Base-by-base conservation (phyloP, 495 filamentous ascomycete species). In the Penicillium diatomitis region DNA sequence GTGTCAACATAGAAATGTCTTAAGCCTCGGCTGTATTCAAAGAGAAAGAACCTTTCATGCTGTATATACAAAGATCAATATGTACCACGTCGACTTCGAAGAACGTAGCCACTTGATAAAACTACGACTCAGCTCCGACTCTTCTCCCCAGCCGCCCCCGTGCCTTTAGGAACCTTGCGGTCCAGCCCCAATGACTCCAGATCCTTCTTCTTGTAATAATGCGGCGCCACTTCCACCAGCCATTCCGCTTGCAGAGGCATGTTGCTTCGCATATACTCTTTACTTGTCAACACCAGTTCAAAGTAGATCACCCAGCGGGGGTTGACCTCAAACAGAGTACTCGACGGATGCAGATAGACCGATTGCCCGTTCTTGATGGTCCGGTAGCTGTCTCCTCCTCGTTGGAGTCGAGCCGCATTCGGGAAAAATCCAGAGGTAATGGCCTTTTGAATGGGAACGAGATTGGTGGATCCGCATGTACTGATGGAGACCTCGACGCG, bases 181-280 rank as follows among this genome's bases (percentile, higher is more conserved):
- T 87, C 86, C 63, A 84, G 70, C 10, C 84, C 84, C 50, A 96
- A 50, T 12, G 77, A 81, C 62, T 96, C 94, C 39, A 97, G 61
- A 61, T 97, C 88, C 68, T 87, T 86, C 74, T 85, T 88, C 72
- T 95, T 96, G 61, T 96, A 86, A 60, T 87, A 96, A 71, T 98
- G 92, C 49, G 90, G 94, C 40, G 94, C 92, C 38, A 89, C 87
- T 67, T 98, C 92, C 4, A 83, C 78, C 53, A 98, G 59, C 90
- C 88, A 96, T 62, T 87, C 83, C 0, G 86, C 71, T 55, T 91
- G 80, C 12, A 96, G 72, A 2, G 90, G 91, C 74, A 96, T 84
- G 32, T 83, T 82, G 54, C 81, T 89, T 32, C 92, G 70, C 81
- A 96, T 94, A 60, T 90, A 98, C 73, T 96, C 91, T 72, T 90